Evolutionary conservation across 352 stramenopile genomes (phyloP).

Genomic region (Pythium utonaiense): DNA sequence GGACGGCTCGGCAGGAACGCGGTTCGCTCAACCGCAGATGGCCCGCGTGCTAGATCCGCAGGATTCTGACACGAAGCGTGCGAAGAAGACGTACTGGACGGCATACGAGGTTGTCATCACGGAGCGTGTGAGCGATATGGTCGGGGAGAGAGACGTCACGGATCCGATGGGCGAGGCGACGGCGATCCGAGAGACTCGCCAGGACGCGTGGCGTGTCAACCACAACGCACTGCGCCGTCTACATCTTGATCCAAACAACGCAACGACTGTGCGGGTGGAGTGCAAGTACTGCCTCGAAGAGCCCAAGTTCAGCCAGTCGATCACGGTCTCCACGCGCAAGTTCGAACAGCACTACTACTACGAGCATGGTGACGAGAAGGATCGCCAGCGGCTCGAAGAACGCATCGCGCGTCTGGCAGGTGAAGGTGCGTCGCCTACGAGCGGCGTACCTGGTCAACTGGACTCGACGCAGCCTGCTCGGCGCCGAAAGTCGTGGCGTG

Average conservation of each 20-base stretch:
- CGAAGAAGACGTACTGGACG: constrained; percentile 31
- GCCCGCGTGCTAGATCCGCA: constrained; percentile 11
- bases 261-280: constrained; percentile 24
- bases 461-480: neutral
- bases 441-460: neutral
- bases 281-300: constrained; percentile 17
- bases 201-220: constrained; percentile 27
- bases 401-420: neutral
- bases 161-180: neutral
- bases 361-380: constrained; percentile 18
- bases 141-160: neutral
- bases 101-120: constrained; percentile 27
- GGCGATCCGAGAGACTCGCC: constrained; percentile 18
- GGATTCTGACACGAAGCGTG: constrained; percentile 28
- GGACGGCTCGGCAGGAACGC: neutral
- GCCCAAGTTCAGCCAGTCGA: constrained; percentile 27
- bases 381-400: constrained; percentile 14
- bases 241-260: constrained; percentile 14
- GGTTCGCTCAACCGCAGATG: neutral
- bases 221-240: constrained; percentile 24
- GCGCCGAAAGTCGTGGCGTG: constrained; percentile 17
- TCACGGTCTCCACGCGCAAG: constrained; percentile 28
- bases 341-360: constrained; percentile 25
- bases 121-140: constrained; percentile 6
- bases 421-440: neutral